These are phyloP conservation scores for Rugonectria rugulosa DNA, from an alignment of 2,329 filamentous ascomycete species.

Conservation along the genomic window DNA sequence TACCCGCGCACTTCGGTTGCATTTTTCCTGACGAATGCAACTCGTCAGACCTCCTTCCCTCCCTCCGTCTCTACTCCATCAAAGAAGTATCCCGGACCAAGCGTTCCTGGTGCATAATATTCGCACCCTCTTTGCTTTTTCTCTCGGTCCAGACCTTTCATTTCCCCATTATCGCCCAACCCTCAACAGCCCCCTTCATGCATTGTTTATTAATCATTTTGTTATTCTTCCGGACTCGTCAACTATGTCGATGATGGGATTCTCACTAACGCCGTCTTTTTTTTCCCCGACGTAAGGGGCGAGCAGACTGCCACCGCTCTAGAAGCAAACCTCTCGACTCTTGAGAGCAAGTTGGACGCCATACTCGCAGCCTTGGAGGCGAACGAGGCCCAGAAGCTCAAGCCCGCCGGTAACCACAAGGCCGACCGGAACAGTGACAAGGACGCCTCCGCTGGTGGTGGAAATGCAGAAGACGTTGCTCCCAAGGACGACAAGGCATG, in stretches of 20 bases:
- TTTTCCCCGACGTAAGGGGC: conserved; percentile 48
- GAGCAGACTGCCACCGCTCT: conserved; percentile 62
- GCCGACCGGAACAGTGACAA: background rate
- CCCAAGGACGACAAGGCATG: conserved; percentile 9
- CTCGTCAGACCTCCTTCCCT: background rate
- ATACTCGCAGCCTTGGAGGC: conserved; percentile 59
- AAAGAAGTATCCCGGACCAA: background rate
- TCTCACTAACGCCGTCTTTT: conserved; percentile 25
- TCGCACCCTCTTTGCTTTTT: background rate
- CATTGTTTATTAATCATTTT: background rate
- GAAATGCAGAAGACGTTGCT: conserved; percentile 1
- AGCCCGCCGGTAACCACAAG: background rate
- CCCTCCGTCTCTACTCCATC: too few relatives aligned
- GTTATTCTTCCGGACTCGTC: background rate
- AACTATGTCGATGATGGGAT: conserved; percentile 5
- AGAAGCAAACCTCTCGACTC: conserved; percentile 58
- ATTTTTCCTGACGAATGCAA: background rate
- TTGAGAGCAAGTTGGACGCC: conserved; percentile 64
- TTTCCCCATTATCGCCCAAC: background rate
- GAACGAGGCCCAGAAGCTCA: conserved; percentile 12
- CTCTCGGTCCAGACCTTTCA: conserved; percentile 4
- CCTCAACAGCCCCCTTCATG: background rate
- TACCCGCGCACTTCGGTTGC: background rate
- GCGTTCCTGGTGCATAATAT: background rate
- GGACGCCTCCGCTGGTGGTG: conserved; percentile 7